Base-by-base conservation (phyloP, 148 eudicot genomes). In the Cornus kousa region DNA sequence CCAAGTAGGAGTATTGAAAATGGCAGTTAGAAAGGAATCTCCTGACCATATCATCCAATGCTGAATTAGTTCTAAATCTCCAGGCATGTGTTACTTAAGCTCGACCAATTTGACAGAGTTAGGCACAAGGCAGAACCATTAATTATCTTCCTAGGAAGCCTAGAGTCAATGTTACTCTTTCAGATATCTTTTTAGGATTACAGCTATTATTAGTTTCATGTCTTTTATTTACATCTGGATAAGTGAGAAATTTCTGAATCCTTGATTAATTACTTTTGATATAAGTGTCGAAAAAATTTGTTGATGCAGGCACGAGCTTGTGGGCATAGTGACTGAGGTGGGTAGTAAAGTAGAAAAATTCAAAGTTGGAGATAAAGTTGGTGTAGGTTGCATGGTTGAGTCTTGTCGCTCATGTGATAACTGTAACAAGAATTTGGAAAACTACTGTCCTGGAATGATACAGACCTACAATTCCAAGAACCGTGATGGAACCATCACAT, bases 401-500 rank as follows among this genome's bases (percentile, higher is more conserved):
- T 43, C 77, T 14, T 64, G 77, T 22, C 77, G 66, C 6, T 62
- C 77, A 5, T 75, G 81, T 32, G 71, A 72, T 7, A 39, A 2
- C 11, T 80, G 82, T 17, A 28, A 31, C 4, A 73, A 33, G 12
- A 33, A 68, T 68, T 73, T 74, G 3, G 82, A 80, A 68, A 73
- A 80, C 17, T 80, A 74, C 22, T 80, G 82, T 31, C 67, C 77
- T 0, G 43, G 64, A 22, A 11, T 17, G 68, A 57, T 80, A 19
- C 55, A 0, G 0, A 74, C 78, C 0, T 74, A 74, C 67, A 74
- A 50, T 19, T 0, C 5, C 31, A 3, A 20, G 7, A 3, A 80
- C 32, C n/a, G 5, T 80, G 82, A 80, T 80, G 78, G 78, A 74
- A 65, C 82, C 55, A n/a, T 32, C 1, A 86, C 88, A 40, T 71